Evolutionary conservation across 2,329 filamentous ascomycete species (phyloP).

Genomic region (Dothistroma septosporum): DNA sequence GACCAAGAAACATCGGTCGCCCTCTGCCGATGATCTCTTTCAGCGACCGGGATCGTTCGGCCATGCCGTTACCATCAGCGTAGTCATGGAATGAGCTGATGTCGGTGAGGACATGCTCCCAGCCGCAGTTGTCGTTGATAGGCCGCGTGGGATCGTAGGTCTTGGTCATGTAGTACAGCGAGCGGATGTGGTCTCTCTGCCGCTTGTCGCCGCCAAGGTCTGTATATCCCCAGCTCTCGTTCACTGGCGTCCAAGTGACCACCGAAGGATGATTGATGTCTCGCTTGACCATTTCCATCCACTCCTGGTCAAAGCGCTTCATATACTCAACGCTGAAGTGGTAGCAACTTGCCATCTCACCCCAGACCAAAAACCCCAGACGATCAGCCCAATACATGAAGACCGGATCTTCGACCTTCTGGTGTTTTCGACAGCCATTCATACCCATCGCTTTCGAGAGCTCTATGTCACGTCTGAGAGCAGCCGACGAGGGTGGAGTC

Average conservation of each 20-base stretch:
- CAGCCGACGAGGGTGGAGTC: slow-evolving; percentile 51
- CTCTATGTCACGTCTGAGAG: slow-evolving; percentile 51
- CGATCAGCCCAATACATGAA: slow-evolving; percentile 61
- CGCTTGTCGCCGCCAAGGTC: slow-evolving; percentile 53
- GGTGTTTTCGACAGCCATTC: slow-evolving; percentile 62
- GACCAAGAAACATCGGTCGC: slow-evolving; percentile 53
- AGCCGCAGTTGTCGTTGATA: slow-evolving; percentile 68
- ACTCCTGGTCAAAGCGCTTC: slow-evolving; percentile 60
- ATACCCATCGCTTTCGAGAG: slow-evolving; percentile 59
- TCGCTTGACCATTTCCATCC: slow-evolving; percentile 58
- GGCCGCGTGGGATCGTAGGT: slow-evolving; percentile 59
- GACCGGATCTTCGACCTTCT: slow-evolving; percentile 59
- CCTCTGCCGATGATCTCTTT: slow-evolving; percentile 55
- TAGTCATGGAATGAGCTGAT: slow-evolving; percentile 68
- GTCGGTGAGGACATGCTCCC: slow-evolving; percentile 64
- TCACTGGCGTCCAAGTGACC: slow-evolving; percentile 64
- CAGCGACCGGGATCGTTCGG: slow-evolving; percentile 52
- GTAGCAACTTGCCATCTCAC: slow-evolving; percentile 63
- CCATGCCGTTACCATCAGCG: slow-evolving; percentile 54
- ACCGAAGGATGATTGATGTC: slow-evolving; percentile 64
- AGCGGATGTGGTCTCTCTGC: slow-evolving; percentile 61
- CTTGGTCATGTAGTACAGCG: slow-evolving; percentile 62
- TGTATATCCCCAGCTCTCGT: slow-evolving; percentile 62
- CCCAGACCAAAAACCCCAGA: slow-evolving; percentile 61
- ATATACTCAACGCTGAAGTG: slow-evolving; percentile 57